A percentile compares a stretch with the other conserved stretches of the same genome.
Evolutionary conservation across 2,329 filamentous ascomycete species (phyloP).

Genomic region (Colletotrichum sp.): DNA sequence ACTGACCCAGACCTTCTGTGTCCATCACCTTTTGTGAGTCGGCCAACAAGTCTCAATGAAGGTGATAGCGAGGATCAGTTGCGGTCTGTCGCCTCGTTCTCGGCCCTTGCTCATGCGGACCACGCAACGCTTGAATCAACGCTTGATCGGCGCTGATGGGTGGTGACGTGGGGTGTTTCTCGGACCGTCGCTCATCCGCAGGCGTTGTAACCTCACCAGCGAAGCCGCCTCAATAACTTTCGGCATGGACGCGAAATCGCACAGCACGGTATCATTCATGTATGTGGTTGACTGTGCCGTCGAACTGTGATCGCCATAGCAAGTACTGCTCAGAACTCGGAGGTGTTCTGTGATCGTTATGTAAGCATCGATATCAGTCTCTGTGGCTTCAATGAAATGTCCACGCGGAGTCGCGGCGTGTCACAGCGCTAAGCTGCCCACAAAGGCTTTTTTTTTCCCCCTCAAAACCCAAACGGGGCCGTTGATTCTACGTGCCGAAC

Average conservation of each 20-base stretch:
- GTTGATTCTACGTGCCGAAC: not conserved
- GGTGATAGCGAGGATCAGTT: not conserved
- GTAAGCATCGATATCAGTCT: not conserved
- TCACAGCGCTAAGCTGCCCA: not conserved
- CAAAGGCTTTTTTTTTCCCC: not conserved
- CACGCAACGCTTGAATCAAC: not conserved
- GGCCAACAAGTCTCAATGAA: not conserved
- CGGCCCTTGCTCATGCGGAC: not conserved
- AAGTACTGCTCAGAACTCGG: not conserved
- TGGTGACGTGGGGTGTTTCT: not conserved
- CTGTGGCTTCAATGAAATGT: not conserved
- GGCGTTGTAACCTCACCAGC: slow-evolving; percentile 12
- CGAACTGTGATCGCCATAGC: not conserved
- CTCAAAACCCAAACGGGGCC: not conserved
- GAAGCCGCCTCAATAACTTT: not conserved
- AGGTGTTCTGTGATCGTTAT: not conserved
- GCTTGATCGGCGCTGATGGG: not conserved
- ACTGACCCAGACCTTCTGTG: not conserved
- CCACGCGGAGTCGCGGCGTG: not conserved
- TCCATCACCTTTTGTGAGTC: not conserved
- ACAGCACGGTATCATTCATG: not conserved
- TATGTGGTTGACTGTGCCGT: not conserved
- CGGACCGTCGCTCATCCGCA: slow-evolving; percentile 10
- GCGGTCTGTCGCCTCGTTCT: not conserved
- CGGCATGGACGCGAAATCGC: not conserved